phyloP scores from a whole-genome alignment of 2,329 filamentous ascomycete genomes.

The Xylariaceae sp. region DNA sequence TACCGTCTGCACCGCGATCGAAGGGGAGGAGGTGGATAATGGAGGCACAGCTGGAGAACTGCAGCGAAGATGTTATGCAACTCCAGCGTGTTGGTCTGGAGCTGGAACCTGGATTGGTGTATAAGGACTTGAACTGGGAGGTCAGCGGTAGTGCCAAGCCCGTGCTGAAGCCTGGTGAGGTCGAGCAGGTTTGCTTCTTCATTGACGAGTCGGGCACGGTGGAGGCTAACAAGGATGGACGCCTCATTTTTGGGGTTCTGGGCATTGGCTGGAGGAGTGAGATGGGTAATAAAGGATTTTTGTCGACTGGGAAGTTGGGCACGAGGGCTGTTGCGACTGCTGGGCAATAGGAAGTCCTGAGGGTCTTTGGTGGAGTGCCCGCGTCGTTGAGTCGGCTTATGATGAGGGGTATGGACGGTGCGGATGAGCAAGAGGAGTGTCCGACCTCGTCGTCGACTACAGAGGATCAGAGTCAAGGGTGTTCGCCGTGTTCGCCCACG shows the following conservation, averaged over 20 bases:
- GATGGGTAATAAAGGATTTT: slow-evolving; percentile 83
- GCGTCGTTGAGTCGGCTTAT: too few species aligned
- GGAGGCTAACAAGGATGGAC: slow-evolving; percentile 54
- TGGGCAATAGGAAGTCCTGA: slow-evolving; percentile 17
- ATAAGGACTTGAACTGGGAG: slow-evolving; percentile 56
- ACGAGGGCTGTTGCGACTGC: slow-evolving; percentile 36
- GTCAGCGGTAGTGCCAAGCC: slow-evolving; percentile 42
- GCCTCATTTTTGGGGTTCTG: slow-evolving; percentile 72
- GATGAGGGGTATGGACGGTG: too few species aligned
- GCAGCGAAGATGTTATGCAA: slow-evolving; percentile 76
- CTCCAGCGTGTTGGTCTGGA: slow-evolving; percentile 64
- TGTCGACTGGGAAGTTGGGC: slow-evolving; percentile 81
- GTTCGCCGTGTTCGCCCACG: too few species aligned
- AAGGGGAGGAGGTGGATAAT: slow-evolving; percentile 60
- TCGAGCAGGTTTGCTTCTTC: slow-evolving; percentile 64
- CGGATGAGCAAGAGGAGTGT: too few species aligned
- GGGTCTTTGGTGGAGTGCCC: background rate
- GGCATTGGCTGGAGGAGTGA: slow-evolving; percentile 83
- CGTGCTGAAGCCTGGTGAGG: slow-evolving; percentile 58
- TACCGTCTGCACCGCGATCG: slow-evolving; percentile 37
- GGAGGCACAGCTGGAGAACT: slow-evolving; percentile 94
- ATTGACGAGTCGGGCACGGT: slow-evolving; percentile 42
- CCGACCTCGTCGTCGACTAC: too few species aligned
- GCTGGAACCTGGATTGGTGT: slow-evolving; percentile 47
- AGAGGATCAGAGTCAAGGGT: too few species aligned